Conservation (phyloP, 305 asterid genomes). For the Solanum hybrid region DNA sequence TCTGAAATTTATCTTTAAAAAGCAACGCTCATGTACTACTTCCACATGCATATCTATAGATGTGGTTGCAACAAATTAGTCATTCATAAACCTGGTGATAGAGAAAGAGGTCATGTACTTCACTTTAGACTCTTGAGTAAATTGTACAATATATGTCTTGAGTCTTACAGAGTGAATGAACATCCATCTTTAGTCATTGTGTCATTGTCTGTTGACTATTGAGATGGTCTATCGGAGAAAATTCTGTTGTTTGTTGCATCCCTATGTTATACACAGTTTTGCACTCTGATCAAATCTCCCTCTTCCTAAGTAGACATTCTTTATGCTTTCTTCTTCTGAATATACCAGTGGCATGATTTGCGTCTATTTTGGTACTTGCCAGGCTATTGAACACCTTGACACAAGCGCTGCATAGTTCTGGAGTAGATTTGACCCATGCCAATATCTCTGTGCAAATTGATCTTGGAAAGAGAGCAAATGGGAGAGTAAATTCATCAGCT, state of each 20-base stretch:
- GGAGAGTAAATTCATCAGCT: constrained; percentile 39
- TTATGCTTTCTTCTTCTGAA: not conserved
- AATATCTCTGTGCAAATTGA: constrained; percentile 83
- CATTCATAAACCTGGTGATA: not conserved
- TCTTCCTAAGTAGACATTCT: not conserved
- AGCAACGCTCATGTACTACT: not conserved
- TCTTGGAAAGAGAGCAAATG: constrained; percentile 61
- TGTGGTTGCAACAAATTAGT: not conserved
- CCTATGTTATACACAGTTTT: not conserved
- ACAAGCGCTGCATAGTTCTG: constrained; percentile 78
- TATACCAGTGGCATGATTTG: not conserved
- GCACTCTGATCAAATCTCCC: not conserved
- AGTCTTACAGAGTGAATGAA: not conserved
- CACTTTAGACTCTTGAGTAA: not conserved
- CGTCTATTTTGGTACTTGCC: constrained; percentile 3
- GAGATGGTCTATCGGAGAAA: not conserved
- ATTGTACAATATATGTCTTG: not conserved
- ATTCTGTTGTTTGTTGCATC: not conserved
- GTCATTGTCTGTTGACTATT: not conserved
- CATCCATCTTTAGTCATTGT: not conserved
- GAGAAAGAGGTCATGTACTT: not conserved
- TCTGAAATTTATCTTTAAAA: not conserved
- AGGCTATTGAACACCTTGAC: constrained; percentile 80
- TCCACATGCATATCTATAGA: not conserved
- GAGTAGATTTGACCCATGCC: constrained; percentile 79